These are phyloP conservation scores for Trichoderma sp. DNA, from an alignment of 2,329 filamentous ascomycete species.

Conservation along the genomic window DNA sequence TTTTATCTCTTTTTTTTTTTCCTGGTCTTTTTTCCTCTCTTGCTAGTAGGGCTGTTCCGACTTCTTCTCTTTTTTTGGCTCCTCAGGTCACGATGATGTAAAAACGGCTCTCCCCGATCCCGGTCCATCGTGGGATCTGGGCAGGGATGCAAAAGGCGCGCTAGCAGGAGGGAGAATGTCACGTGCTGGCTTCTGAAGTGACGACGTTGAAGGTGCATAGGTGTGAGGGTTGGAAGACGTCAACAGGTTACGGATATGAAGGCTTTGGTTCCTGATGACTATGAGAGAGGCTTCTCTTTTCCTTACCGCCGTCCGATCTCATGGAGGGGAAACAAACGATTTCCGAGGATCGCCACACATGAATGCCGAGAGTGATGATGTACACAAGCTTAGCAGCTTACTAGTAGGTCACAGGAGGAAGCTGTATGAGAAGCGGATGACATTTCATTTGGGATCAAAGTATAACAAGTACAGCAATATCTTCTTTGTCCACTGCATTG, in stretches of 20 bases:
- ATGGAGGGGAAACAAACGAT: no score
- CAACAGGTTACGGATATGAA: neutral
- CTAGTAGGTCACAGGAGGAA: no score
- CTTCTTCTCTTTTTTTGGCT: neutral
- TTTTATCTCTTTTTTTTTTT: constrained; percentile 9
- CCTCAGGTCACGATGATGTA: constrained; percentile 28
- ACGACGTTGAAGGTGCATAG: neutral
- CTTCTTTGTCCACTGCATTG: no score
- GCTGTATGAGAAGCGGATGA: no score
- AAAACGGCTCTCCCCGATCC: constrained; percentile 19
- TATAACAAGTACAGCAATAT: no score
- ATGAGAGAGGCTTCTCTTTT: no score
- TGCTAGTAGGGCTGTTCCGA: constrained; percentile 14
- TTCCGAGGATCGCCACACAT: no score
- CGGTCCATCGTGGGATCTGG: constrained; percentile 5
- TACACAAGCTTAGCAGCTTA: no score
- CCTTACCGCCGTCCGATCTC: no score
- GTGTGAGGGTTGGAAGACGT: no score
- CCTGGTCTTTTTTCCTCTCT: constrained; percentile 8
- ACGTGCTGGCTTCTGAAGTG: neutral
- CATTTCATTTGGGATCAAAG: no score
- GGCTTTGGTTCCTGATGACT: neutral
- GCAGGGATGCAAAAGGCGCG: constrained; percentile 11
- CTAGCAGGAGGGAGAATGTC: constrained; percentile 18
- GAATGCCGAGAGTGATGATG: no score